Base-by-base conservation (phyloP, 2,329 filamentous ascomycete genomes). In the Aspergillus unguis region DNA sequence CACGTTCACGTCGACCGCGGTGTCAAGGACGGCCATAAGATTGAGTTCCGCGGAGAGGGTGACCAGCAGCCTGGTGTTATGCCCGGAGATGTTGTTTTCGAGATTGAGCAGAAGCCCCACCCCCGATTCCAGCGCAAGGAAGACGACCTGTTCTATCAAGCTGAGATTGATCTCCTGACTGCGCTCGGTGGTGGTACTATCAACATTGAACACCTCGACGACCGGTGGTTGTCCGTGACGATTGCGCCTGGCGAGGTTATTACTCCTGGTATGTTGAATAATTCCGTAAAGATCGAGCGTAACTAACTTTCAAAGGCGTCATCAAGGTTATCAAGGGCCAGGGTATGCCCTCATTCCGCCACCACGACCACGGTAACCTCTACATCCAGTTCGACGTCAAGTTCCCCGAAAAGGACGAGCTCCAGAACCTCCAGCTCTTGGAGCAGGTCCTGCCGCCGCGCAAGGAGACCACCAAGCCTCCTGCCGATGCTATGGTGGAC, bases 41-140 rank as follows among this genome's bases (percentile, higher is more conserved):
- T 99, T 62, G 92, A 96, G 71, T 99, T 97, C 81, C 85, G 88
- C 52, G 94, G 94, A 53, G 94, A 99, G 73, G 94, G 94, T 75
- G 94, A 99, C 71, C 94, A 97, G 72, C 85, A 92, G 53, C 94
- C 94, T 23, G 92, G 92, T 60, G 88, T 95, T 48, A 84, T 95
- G 70, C 88, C 94, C 11, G 94, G 95, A 61, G 95, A 99, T 69
- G 94, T 99, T 53, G 88, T 96, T 57, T 99, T 99, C 70, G 92
- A 97, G 78, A 97, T 99, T 60, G 92, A 97, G 76, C 91, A 97
- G 81, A 99, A 99, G 83, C 92, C 92, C n/a, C 94, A 99, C 74
- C 60, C 87, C 28, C 87, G 94, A 58, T 99, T 99, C 81, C 91
- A 92, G 70, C 88, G 94, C 64, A 95, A 94, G 74, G 92, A 95